Evolutionary conservation across 2,329 filamentous ascomycete species (phyloP).

Genomic region (Stenocarpella maydis): DNA sequence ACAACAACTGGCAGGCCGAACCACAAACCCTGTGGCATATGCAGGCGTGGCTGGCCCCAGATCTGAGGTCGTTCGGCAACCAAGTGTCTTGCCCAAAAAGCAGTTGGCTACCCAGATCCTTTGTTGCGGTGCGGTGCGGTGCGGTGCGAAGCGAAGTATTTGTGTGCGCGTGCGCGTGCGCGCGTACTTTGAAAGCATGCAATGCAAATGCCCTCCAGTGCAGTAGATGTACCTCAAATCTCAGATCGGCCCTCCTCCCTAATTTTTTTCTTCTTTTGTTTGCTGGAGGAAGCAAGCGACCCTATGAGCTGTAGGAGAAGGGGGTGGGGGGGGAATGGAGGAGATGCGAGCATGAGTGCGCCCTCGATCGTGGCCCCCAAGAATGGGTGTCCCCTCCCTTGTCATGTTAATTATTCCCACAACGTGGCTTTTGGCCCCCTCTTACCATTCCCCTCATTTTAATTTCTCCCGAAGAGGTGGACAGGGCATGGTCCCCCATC

Average conservation of each 20-base stretch:
- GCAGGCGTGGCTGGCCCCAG: neutral
- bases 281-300: neutral
- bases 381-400: neutral
- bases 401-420: slow-evolving; percentile 4
- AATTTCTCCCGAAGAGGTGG: neutral
- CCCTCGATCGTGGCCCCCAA: neutral
- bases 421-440: slow-evolving; percentile 27
- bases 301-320: neutral
- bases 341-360: neutral
- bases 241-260: neutral
- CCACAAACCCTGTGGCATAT: neutral
- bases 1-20: neutral
- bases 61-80: neutral
- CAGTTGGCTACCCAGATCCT: slow-evolving; percentile 2
- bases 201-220: slow-evolving; percentile 2
- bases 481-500: neutral
- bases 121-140: neutral
- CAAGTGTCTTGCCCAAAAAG: neutral
- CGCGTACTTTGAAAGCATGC: slow-evolving; percentile 13
- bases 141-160: too few species aligned
- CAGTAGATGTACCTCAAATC: neutral
- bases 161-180: neutral
- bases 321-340: neutral
- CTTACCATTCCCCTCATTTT: neutral
- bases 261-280: too few species aligned